phyloP scores from a whole-genome alignment of 1,139 yeast species.

The Arxiozyma slooffiae region DNA sequence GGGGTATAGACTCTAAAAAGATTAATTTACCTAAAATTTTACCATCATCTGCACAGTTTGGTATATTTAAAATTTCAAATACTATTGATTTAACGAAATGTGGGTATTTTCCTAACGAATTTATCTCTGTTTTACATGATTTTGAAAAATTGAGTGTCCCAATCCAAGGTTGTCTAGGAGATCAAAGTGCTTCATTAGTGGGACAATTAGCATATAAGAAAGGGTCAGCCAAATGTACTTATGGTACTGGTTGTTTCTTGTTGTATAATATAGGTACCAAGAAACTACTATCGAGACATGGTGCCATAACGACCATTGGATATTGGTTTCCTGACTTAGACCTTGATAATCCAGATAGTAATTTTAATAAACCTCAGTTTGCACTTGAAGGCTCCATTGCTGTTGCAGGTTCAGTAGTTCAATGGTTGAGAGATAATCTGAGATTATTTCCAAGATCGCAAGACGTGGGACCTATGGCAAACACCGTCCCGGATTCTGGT shows the following conservation, averaged over 20 bases:
- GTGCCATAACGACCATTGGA: conserved; percentile 82
- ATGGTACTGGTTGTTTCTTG: conserved; percentile 92
- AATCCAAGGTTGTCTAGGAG: conserved; percentile 86
- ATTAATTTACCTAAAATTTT: conserved; percentile 70
- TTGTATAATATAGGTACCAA: conserved; percentile 75
- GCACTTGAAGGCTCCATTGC: conserved; percentile 95
- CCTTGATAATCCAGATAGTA: conserved; percentile 38
- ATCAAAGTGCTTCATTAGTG: conserved; percentile 86
- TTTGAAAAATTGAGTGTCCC: conserved; percentile 38
- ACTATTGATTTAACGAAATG: background rate
- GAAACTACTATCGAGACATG: conserved; percentile 60
- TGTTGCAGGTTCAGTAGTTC: conserved; percentile 90
- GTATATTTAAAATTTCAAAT: conserved; percentile 51
- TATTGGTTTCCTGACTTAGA: conserved; percentile 71
- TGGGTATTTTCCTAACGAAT: conserved; percentile 43
- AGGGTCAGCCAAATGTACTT: conserved; percentile 93
- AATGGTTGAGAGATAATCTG: conserved; percentile 89
- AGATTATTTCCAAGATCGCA: conserved; percentile 70
- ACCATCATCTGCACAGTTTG: conserved; percentile 73
- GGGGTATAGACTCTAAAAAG: conserved; percentile 65
- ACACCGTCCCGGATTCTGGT: conserved; percentile 70
- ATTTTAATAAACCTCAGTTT: conserved; percentile 56
- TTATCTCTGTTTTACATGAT: conserved; percentile 23
- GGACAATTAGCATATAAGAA: conserved; percentile 80
- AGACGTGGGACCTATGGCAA: conserved; percentile 85